Conservation (phyloP, 768 basidiomycete genomes). For the Pisolithus sp. region DNA sequence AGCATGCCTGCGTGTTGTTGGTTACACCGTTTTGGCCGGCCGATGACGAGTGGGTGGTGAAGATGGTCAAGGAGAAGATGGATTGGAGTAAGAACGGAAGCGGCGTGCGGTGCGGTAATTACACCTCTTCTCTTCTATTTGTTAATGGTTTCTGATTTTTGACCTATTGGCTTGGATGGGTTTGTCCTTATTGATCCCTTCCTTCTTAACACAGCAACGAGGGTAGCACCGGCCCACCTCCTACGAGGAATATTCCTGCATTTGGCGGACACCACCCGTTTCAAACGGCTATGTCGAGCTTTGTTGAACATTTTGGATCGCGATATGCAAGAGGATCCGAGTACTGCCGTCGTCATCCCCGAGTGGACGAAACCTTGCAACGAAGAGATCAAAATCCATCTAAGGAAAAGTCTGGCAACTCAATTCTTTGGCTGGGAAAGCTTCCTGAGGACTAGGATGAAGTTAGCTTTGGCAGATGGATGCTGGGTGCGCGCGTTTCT, state of each 20-base stretch:
- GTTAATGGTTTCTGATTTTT: conserved; percentile 1
- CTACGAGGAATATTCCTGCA: conserved; percentile 29
- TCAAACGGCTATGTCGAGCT: conserved; percentile 34
- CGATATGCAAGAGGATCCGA: conserved; percentile 27
- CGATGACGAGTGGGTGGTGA: conserved; percentile 23
- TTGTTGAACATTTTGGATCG: conserved; percentile 42
- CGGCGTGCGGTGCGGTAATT: conserved; percentile 36
- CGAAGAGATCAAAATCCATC: conserved; percentile 36
- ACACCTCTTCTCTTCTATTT: conserved; percentile 6
- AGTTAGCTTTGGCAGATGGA: conserved; percentile 40
- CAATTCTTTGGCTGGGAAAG: conserved; percentile 61
- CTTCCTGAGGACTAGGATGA: conserved; percentile 48
- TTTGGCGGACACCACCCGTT: conserved; percentile 29
- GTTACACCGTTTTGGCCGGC: conserved; percentile 53
- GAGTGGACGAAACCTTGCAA: conserved; percentile 22
- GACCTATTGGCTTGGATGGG: too few species aligned
- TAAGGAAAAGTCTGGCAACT: conserved; percentile 44
- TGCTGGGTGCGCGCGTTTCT: conserved; percentile 34
- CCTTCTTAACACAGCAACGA: conserved; percentile 10
- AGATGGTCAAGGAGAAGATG: conserved; percentile 21
- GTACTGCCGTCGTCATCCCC: conserved; percentile 26
- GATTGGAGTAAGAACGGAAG: conserved; percentile 3
- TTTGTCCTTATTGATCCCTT: background rate
- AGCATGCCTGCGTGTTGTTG: conserved; percentile 42
- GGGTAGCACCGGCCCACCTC: conserved; percentile 20